A percentile compares a stretch with the other conserved stretches of the same genome.
Evolutionary conservation across 345 rosid genomes (phyloP).

Genomic region (Moringa oleifera): DNA sequence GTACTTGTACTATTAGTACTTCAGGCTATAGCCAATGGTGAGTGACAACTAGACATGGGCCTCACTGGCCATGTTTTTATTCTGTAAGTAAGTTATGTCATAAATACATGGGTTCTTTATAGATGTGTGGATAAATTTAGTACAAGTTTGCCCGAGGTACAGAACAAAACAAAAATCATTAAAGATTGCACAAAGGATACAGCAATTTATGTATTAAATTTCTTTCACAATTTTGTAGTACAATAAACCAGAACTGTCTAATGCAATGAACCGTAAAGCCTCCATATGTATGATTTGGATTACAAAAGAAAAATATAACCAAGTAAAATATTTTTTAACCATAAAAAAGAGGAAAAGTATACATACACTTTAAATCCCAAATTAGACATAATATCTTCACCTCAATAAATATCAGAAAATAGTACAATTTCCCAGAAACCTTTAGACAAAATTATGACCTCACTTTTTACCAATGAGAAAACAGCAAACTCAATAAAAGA

Average conservation of each 20-base stretch:
- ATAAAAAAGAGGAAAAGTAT: neutral
- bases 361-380: neutral
- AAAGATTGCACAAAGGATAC: neutral
- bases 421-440: too few species aligned
- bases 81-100: conserved; percentile 1
- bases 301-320: neutral
- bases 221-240: neutral
- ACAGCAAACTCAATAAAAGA: too few species aligned
- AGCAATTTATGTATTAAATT: too few species aligned
- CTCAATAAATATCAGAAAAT: neutral
- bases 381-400: neutral
- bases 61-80: conserved; percentile 11
- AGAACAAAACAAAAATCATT: neutral
- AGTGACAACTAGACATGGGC: conserved; percentile 29
- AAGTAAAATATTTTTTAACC: too few species aligned
- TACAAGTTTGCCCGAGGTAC: neutral
- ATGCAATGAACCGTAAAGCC: neutral
- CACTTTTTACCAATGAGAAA: too few species aligned
- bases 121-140: neutral
- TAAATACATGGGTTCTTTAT: neutral
- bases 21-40: conserved; percentile 15
- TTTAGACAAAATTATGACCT: too few species aligned
- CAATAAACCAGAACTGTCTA: neutral
- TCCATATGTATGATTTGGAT: neutral
- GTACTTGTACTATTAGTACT: conserved; percentile 25